A percentile compares a stretch with the other conserved stretches of the same genome.
phyloP scores from a whole-genome alignment of 257 asterid genomes.

The Solanum chiquidenum region DNA sequence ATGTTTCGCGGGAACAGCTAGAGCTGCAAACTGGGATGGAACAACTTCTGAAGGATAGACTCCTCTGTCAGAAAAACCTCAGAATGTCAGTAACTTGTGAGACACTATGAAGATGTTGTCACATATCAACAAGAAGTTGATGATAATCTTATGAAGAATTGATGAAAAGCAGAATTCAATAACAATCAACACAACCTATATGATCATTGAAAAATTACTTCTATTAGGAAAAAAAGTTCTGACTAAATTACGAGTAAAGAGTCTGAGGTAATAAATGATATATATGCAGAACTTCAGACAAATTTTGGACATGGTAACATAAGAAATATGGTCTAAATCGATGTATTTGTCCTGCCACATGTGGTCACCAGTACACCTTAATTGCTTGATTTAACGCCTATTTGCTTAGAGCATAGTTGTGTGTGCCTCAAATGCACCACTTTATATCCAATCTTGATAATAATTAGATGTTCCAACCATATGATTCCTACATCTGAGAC shows the following conservation, averaged over 20 bases:
- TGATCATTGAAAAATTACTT: not conserved
- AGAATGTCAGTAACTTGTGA: not conserved
- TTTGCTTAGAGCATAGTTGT: not conserved
- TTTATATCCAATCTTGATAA: not conserved
- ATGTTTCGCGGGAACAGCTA: conserved; percentile 3
- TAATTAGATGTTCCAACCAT: not conserved
- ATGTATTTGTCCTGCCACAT: not conserved
- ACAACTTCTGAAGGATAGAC: conserved; percentile 64
- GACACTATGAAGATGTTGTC: not conserved
- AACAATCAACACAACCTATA: not conserved
- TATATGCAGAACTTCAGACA: not conserved
- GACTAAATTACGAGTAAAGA: not conserved
- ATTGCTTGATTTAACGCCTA: not conserved
- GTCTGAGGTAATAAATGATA: not conserved
- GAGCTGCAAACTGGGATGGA: conserved; percentile 35
- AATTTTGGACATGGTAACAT: not conserved
- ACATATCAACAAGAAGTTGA: not conserved
- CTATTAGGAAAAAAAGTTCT: not conserved
- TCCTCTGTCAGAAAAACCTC: conserved; percentile 46
- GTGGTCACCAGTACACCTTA: not conserved
- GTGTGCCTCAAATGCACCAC: not conserved
- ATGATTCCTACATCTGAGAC: not conserved
- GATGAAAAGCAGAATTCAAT: not conserved
- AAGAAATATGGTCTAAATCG: not conserved
- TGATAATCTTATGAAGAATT: not conserved